Evolutionary conservation across 2,329 filamentous ascomycete species (phyloP).

Genomic region (Camillea tinctor): DNA sequence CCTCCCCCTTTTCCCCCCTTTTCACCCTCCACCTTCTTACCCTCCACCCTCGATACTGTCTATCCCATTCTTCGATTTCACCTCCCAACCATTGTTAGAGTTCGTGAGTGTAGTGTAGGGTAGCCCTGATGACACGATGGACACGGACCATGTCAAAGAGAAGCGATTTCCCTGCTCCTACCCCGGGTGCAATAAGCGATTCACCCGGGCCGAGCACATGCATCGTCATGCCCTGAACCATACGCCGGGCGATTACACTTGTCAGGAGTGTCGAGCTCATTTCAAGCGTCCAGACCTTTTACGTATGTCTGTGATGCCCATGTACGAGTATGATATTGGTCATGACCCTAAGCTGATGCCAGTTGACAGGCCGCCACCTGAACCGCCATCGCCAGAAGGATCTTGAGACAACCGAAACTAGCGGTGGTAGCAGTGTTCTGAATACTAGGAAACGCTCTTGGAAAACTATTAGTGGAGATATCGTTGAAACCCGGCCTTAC

Average conservation of each 20-base stretch:
- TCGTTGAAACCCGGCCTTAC: background rate
- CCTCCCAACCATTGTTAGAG: no score
- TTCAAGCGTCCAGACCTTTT: constrained; percentile 61
- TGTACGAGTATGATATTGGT: background rate
- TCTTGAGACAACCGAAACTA: constrained; percentile 51
- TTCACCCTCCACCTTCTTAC: no score
- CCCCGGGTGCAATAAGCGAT: constrained; percentile 49
- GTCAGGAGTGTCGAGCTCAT: constrained; percentile 57
- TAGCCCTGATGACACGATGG: background rate
- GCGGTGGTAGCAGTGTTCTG: constrained; percentile 45
- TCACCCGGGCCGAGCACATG: constrained; percentile 57
- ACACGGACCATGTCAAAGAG: background rate
- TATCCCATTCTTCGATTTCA: no score
- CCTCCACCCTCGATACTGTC: no score
- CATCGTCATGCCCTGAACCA: constrained; percentile 59
- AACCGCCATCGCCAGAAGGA: constrained; percentile 52
- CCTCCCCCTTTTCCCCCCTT: no score
- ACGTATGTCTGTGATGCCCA: constrained; percentile 37
- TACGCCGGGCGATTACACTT: constrained; percentile 52
- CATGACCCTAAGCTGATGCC: background rate
- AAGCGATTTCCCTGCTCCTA: constrained; percentile 37
- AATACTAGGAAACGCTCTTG: constrained; percentile 57
- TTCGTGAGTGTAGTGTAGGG: no score
- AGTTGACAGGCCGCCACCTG: constrained; percentile 54
- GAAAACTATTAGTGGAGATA: constrained; percentile 33